Conservation (phyloP, 345 rosid genomes). For the Trapa incisa region DNA sequence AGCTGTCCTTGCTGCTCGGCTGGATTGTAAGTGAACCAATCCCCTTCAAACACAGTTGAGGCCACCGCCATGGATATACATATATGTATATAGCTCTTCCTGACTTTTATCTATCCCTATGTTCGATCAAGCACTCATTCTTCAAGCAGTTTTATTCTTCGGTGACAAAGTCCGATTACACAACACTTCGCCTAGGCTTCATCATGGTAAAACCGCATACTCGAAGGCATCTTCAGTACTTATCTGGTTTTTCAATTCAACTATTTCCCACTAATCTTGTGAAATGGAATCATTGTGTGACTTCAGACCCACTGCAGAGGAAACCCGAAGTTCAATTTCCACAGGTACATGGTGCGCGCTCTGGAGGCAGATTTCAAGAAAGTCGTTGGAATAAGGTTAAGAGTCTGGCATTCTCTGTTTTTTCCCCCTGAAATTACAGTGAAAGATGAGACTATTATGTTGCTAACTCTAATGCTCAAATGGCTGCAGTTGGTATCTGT, state of each 20-base stretch:
- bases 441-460: neutral
- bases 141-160: constrained; percentile 77
- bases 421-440: neutral
- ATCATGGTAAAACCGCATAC: constrained; percentile 38
- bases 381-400: constrained; percentile 87
- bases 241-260: neutral
- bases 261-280: neutral
- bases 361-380: constrained; percentile 89
- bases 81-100: too few relatives aligned
- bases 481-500: constrained; percentile 74
- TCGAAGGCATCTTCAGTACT: neutral
- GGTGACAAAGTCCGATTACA: constrained; percentile 65
- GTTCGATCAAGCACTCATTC: constrained; percentile 53
- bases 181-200: constrained; percentile 68
- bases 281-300: neutral
- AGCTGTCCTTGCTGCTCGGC: constrained; percentile 31
- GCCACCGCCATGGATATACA: neutral
- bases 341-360: constrained; percentile 71
- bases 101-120: neutral
- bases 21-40: constrained; percentile 50
- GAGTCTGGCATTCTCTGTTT: too few relatives aligned
- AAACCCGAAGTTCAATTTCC: constrained; percentile 70
- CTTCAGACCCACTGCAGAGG: constrained; percentile 64
- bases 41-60: neutral
- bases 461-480: neutral